phyloP scores from a whole-genome alignment of 2,329 filamentous ascomycete genomes.

The Fusarium drepaniforme region DNA sequence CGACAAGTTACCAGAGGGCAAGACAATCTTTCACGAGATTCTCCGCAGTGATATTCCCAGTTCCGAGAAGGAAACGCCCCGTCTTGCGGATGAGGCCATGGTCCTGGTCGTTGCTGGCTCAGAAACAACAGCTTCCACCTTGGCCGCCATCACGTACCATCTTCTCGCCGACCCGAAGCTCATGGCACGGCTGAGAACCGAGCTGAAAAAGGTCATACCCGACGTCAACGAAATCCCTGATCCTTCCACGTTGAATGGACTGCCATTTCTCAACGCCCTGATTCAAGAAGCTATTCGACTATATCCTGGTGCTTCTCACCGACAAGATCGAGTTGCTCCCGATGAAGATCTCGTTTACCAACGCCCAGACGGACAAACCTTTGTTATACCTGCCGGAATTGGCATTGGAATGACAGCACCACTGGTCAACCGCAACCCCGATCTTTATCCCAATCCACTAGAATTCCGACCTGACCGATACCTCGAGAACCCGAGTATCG shows the following conservation, averaged over 20 bases:
- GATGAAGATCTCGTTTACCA: constrained; percentile 46
- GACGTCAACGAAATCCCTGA: constrained; percentile 16
- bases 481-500: constrained; percentile 24
- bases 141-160: constrained; percentile 52
- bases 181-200: constrained; percentile 46
- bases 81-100: constrained; percentile 51
- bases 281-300: constrained; percentile 56
- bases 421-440: constrained; percentile 35
- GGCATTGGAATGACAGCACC: constrained; percentile 54
- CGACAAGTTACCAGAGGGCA: constrained; percentile 17
- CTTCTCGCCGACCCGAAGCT: constrained; percentile 49
- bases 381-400: constrained; percentile 47
- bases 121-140: constrained; percentile 51
- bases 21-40: constrained; percentile 50
- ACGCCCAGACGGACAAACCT: constrained; percentile 33
- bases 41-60: constrained; percentile 45
- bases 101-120: constrained; percentile 52
- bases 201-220: constrained; percentile 44
- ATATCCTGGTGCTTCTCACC: constrained; percentile 51
- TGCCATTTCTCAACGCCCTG: constrained; percentile 54
- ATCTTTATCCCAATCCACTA: constrained; percentile 39
- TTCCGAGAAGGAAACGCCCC: constrained; percentile 47
- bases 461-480: constrained; percentile 42
- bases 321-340: constrained; percentile 46
- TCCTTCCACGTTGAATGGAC: constrained; percentile 44